Evolutionary conservation across 352 stramenopile species (phyloP).

Genomic region (Albugo laibachii): DNA sequence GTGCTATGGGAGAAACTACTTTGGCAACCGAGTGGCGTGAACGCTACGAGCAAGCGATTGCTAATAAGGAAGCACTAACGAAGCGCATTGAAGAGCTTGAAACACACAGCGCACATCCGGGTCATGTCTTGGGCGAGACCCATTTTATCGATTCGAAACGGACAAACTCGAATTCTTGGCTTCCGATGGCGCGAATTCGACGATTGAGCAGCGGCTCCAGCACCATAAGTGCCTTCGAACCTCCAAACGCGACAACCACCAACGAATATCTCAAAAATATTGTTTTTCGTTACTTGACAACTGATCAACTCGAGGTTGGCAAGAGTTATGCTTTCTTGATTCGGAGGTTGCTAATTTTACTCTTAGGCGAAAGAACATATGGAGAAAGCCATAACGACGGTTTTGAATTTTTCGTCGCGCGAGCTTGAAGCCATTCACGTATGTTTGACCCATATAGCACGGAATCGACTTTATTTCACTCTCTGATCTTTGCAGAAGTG

Average conservation of each 20-base stretch:
- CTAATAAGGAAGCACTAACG: slow-evolving; percentile 59
- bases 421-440: slow-evolving; percentile 19
- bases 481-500: no score
- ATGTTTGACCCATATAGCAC: neutral
- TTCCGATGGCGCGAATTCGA: slow-evolving; percentile 12
- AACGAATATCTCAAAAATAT: slow-evolving; percentile 85
- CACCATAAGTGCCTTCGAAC: slow-evolving; percentile 60
- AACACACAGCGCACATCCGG: neutral
- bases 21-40: slow-evolving; percentile 72
- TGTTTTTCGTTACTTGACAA: slow-evolving; percentile 82
- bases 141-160: slow-evolving; percentile 4
- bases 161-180: slow-evolving; percentile 7
- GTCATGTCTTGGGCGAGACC: slow-evolving; percentile 11
- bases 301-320: slow-evolving; percentile 51
- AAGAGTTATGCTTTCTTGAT: neutral
- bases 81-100: slow-evolving; percentile 53
- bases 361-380: slow-evolving; percentile 67
- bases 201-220: slow-evolving; percentile 67
- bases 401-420: slow-evolving; percentile 62
- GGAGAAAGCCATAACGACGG: slow-evolving; percentile 75
- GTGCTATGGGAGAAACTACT: slow-evolving; percentile 69
- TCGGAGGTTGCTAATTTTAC: neutral
- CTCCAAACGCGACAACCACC: slow-evolving; percentile 42
- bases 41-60: slow-evolving; percentile 53
- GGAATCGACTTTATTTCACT: no score